These are phyloP conservation scores for Amphibolis antarctica DNA, from an alignment of 106 monocot species.

Conservation along the genomic window DNA sequence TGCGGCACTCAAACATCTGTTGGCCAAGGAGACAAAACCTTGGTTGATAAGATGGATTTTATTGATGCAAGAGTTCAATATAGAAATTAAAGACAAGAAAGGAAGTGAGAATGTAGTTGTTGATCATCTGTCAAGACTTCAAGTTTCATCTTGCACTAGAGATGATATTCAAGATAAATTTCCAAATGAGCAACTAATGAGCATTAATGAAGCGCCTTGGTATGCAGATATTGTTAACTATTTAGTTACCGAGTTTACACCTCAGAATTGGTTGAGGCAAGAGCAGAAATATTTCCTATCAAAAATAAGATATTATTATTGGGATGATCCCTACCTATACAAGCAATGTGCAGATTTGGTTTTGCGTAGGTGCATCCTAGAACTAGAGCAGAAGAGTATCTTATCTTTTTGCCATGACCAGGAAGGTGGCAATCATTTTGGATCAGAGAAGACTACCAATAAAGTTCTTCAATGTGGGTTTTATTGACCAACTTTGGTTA, in stretches of 20 bases:
- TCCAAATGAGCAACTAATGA: slow-evolving; percentile 1
- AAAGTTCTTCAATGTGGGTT: slow-evolving; percentile 6
- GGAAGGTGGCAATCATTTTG: slow-evolving; percentile 1
- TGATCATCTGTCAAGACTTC: background rate
- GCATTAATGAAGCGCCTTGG: background rate
- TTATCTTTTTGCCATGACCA: background rate
- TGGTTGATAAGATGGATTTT: background rate
- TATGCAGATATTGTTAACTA: slow-evolving; percentile 2
- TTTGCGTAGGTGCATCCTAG: background rate
- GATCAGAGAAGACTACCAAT: background rate
- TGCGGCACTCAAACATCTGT: background rate
- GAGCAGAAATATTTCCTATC: background rate
- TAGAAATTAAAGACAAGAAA: background rate
- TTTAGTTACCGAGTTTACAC: background rate
- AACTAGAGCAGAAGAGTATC: background rate
- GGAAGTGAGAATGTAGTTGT: background rate
- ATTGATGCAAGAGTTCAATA: background rate
- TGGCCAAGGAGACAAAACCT: background rate
- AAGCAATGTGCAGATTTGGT: background rate
- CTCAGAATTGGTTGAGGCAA: background rate
- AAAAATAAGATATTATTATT: background rate
- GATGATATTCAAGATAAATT: background rate
- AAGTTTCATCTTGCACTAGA: background rate
- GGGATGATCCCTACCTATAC: slow-evolving; percentile 1
- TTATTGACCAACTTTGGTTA: background rate